Evolutionary conservation across 192 early-diverging fungal species (phyloP).

Genomic region (Entomortierella lignicola): DNA sequence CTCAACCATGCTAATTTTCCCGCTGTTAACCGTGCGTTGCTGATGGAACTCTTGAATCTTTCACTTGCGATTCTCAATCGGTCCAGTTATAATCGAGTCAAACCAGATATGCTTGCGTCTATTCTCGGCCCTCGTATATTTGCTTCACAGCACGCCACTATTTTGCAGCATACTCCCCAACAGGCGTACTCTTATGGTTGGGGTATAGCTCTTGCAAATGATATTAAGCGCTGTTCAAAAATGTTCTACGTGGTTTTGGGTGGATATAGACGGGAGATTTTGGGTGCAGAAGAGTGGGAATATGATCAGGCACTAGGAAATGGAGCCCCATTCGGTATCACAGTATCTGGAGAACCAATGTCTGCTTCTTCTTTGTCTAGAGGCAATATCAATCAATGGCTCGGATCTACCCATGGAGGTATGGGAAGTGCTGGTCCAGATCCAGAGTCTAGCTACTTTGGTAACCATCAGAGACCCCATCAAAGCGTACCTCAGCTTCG

Average conservation of each 20-base stretch:
- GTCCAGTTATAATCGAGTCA: slow-evolving; percentile 46
- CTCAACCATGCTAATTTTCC: slow-evolving; percentile 45
- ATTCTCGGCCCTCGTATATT: slow-evolving; percentile 52
- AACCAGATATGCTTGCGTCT: slow-evolving; percentile 47
- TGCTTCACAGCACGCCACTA: slow-evolving; percentile 43
- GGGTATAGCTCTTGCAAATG: slow-evolving; percentile 44
- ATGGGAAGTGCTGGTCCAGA: neutral
- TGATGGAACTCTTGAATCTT: slow-evolving; percentile 47
- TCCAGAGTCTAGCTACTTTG: neutral
- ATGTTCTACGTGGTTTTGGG: slow-evolving; percentile 52
- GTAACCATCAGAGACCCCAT: slow-evolving; percentile 1
- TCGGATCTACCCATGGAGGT: slow-evolving; percentile 32
- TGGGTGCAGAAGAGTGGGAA: slow-evolving; percentile 44
- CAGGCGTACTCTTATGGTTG: slow-evolving; percentile 47
- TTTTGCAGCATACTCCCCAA: slow-evolving; percentile 46
- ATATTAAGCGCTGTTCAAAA: slow-evolving; percentile 49
- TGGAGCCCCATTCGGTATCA: slow-evolving; percentile 1
- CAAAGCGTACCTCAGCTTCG: slow-evolving; percentile 40
- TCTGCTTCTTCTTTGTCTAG: slow-evolving; percentile 1
- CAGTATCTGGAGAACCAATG: neutral
- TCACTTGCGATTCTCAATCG: slow-evolving; percentile 48
- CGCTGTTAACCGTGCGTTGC: slow-evolving; percentile 35
- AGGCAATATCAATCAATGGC: slow-evolving; percentile 35
- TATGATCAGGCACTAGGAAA: slow-evolving; percentile 8
- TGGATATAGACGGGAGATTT: slow-evolving; percentile 37